Base-by-base conservation (phyloP, 441 rosid genomes). In the Melastoma candidum region DNA sequence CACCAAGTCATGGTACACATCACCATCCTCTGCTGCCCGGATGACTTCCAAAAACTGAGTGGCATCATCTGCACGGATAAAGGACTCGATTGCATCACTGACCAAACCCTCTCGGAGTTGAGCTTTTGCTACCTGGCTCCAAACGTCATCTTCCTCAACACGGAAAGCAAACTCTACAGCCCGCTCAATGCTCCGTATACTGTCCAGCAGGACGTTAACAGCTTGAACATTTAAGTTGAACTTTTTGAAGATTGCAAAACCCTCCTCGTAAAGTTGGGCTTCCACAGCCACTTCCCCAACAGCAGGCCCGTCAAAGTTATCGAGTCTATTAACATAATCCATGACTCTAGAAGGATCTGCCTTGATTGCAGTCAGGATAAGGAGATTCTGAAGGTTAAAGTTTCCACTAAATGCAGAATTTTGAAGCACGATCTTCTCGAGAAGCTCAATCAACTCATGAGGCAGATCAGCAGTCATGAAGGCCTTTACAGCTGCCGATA, bases 401-500 rank as follows among this genome's bases (percentile, higher is more conserved):
- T 95, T 95, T 49, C 99, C 99, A 76, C 99, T 90, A 77, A 95
- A 94, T 32, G 99, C 99, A 68, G 99, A 94, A 51, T 94, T 94
- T 74, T 94, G 99, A 61, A 94, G 97, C 39, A 94, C 99, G 63
- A 95, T 95, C 78, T 90, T 95, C 69, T 95, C 99, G 62, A 95
- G 95, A 71, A 95, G 95, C 82, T 90, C 99, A 70, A 95, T 95
- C 53, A 95, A 79, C 73, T 95, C 99, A 66, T 90, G 99, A 1
- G 99, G 99, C 44, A 95, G 79, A 73, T 95, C 99, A 58, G 99
- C 97, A 47, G 98, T 85, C 99, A 95, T 95, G 74, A 95, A 95
- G 70, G 99, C 99, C 76, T 95, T 90, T 57, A 90, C 99, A 65
- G 99, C 95, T 32, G 97, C 99, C 63, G 99, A 90, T 61, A 95